Base-by-base conservation (phyloP, 345 rosid genomes). In the Melaleuca alternifolia region DNA sequence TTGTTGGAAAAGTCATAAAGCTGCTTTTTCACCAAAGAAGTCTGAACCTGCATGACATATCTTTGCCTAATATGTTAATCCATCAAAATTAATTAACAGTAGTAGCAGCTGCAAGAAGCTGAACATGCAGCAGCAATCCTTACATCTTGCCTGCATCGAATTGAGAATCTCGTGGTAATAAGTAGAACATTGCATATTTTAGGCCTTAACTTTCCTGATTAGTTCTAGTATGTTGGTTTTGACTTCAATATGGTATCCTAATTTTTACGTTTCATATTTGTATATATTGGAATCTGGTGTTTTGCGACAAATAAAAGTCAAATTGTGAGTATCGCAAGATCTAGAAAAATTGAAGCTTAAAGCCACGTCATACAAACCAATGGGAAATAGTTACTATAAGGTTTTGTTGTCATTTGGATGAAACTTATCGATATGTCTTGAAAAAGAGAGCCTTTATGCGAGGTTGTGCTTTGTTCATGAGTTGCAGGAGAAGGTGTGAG, bases 401-500 rank as follows among this genome's bases (percentile, higher is more conserved):
- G 48, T 21, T 37, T 71, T 33, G 75, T 37, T 20, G 48, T 71
- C 26, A 37, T 37, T 71, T 10, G 81, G 81, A 71, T 71, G 48
- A 5, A 71, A 71, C 81, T 4, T 71, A 18, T 71, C 4, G 26
- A 71, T 18, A 18, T 37, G 48, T 71, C 81, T 71, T 71, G 81
- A 71, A 71, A 71, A 37, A 71, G 41, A 61, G 79, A 37, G 48
- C 37, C 81, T 71, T 37, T 37, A 71, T 37, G 23, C 37, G 54
- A n/a, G 71, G 82, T 89, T 85, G 86, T 89, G 52, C 87, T 56
- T 61, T 84, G 65, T 84, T 91, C 85, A 87, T 89, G 89, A 79
- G 83, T 89, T 85, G 83, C 94, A 97, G 99, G 95, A 94, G 99
- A 86, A 94, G 99, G 89, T 89, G 93, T 86, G 94, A 93, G 92